phyloP scores from a whole-genome alignment of 2,329 filamentous ascomycete genomes.

The Capronia epimyces region DNA sequence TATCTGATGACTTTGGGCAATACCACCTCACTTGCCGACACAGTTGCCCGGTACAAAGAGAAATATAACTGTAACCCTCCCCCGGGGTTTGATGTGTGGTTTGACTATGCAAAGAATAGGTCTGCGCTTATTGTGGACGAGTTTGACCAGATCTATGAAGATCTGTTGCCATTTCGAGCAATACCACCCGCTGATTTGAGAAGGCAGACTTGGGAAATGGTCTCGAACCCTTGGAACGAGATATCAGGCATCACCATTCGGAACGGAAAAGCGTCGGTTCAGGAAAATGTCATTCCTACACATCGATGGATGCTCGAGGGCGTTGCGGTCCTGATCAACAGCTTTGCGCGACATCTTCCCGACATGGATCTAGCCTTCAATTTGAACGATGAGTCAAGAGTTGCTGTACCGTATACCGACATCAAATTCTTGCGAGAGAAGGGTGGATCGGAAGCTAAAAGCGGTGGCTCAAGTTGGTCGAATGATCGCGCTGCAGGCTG shows the following conservation, averaged over 20 bases:
- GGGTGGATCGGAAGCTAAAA: slow-evolving; percentile 24
- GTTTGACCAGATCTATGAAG: slow-evolving; percentile 54
- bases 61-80: slow-evolving; percentile 53
- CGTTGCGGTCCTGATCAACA: slow-evolving; percentile 49
- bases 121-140: slow-evolving; percentile 54
- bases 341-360: slow-evolving; percentile 51
- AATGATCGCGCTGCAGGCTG: slow-evolving; percentile 36
- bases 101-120: slow-evolving; percentile 49
- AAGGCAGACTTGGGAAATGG: slow-evolving; percentile 48
- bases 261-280: slow-evolving; percentile 47
- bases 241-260: slow-evolving; percentile 54
- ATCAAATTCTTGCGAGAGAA: slow-evolving; percentile 36
- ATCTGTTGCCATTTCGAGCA: slow-evolving; percentile 53
- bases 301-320: slow-evolving; percentile 57
- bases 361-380: slow-evolving; percentile 62
- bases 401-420: slow-evolving; percentile 49
- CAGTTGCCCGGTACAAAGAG: slow-evolving; percentile 47
- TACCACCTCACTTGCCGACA: slow-evolving; percentile 46
- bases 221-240: slow-evolving; percentile 51
- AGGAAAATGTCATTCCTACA: slow-evolving; percentile 49
- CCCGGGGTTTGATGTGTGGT: slow-evolving; percentile 58
- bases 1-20: slow-evolving; percentile 46
- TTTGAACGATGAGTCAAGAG: slow-evolving; percentile 55
- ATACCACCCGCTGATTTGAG: slow-evolving; percentile 49
- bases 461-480: slow-evolving; percentile 34